Conservation (phyloP, 768 basidiomycete genomes). For the Mycena pura region DNA sequence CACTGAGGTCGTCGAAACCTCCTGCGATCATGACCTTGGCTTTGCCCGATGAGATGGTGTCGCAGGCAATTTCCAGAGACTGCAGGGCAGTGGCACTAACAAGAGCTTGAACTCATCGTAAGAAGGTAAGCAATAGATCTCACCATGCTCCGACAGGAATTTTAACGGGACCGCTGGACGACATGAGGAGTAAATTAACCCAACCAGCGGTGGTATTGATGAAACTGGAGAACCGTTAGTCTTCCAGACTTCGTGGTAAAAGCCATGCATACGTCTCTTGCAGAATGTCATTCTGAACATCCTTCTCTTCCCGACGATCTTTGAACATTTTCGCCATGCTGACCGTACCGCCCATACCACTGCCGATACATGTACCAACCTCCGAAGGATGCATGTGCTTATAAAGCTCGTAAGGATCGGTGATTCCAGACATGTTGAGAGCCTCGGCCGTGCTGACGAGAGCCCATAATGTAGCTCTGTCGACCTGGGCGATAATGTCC, state of each 20-base stretch:
- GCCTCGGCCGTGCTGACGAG: slow-evolving; percentile 94
- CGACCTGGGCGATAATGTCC: slow-evolving; percentile 94
- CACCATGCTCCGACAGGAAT: slow-evolving; percentile 99
- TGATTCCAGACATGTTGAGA: slow-evolving; percentile 95
- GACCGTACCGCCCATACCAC: slow-evolving; percentile 96
- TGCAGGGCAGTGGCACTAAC: slow-evolving; percentile 93
- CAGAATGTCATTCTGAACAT: slow-evolving; percentile 97
- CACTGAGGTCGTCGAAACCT: slow-evolving; percentile 97
- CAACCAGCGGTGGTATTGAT: slow-evolving; percentile 99
- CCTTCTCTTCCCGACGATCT: slow-evolving; percentile 96
- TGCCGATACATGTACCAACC: slow-evolving; percentile 92
- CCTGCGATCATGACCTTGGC: slow-evolving; percentile 99
- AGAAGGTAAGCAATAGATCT: slow-evolving; percentile 32
- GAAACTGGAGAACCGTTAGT: slow-evolving; percentile 62
- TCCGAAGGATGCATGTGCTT: slow-evolving; percentile 96
- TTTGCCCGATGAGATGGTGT: slow-evolving; percentile 92
- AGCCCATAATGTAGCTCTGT: slow-evolving; percentile 94
- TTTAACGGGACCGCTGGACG: slow-evolving; percentile 97
- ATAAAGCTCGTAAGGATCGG: slow-evolving; percentile 98
- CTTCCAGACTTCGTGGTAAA: background rate
- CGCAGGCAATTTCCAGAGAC: slow-evolving; percentile 97
- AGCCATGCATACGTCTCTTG: slow-evolving; percentile 88
- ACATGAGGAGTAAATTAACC: slow-evolving; percentile 94
- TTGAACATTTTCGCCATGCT: slow-evolving; percentile 98
- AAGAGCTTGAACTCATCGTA: slow-evolving; percentile 4